Evolutionary conservation across 371 early-diverging fungal genomes (phyloP), one percentile per base, ranked within the genome.

Genomic region (Coemansia sp.): DNA sequence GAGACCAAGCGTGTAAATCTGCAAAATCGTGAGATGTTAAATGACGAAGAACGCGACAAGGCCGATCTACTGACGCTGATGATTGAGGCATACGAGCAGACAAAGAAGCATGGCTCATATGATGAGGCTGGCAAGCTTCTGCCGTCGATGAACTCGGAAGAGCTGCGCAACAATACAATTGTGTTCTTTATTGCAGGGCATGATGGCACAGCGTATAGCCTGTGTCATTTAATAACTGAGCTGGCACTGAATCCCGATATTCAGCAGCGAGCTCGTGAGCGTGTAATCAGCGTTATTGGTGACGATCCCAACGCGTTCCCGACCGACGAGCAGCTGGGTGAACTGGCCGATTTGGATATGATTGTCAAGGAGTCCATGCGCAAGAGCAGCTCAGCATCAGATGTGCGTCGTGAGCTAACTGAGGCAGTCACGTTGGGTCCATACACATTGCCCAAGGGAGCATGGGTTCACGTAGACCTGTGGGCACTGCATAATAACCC

Each of bases 131-230:
- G 82, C 76, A 81, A 61, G 59, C 69, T 55, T 48, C 57, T 70
- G 47, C 58, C 63, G 16, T 62, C 63, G 1, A 59, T 72, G 69
- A 72, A 63, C 8, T 61, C 63, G 7, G 67, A 80, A 34, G 72
- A 80, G 59, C 71, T 80, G 48, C 77, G 80, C 61, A 73, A 77
- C 62, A 77, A 80, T 54, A 70, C 65, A 8, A 64, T 69, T 22
- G 65, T 77, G 8, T 72, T 80, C 61, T 80, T 84, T 62, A 57
- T 86, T 2, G 88, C 88, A n/a, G 86, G 87, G 27, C 84, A 86
- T 53, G 87, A 87, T 22, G 86, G 85, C 4, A 83, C 87, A 1
- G 77, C 87, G 2, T 78, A 74, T 59, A 71, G 83, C 6, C 63
- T 86, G 22, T 63, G 79, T 18, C 81, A 78, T 31, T 50, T 80